Base-by-base conservation (phyloP, 352 stramenopile species). In the Phytophthora megakarya region DNA sequence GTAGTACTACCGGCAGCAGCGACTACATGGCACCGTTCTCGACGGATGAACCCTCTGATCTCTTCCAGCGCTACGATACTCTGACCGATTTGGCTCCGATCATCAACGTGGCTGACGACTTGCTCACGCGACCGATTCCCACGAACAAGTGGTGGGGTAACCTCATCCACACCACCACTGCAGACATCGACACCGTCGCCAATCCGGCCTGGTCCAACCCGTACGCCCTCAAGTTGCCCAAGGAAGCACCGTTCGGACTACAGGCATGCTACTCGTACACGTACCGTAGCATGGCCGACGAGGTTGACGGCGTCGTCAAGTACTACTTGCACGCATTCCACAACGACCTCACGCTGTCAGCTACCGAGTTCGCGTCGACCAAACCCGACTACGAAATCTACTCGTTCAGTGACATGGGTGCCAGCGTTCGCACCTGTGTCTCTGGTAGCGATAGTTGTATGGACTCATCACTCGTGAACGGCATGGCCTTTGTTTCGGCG, bases 71-170 rank as follows among this genome's bases (percentile, higher is more conserved):
- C 42, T 66, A 70, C 38, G 78, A 84, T 13, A 76, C 67, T 5
- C 65, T 91, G 32, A 68, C 63, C n/a, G 76, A 54, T 32, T 45
- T 91, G 26, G 80, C 82, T 7, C 82, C 82, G n/a, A 80, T 88
- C 67, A 72, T 88, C 54, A 89, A 89, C 54, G 70, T 89, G 44
- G 80, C 76, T 21, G 35, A 62, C 22, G 75, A 87, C 2, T 55
- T 88, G 44, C 61, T 91, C 44, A 65, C 62, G 3, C 9, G 70
- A 33, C 62, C 85, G 4, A 72, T 94, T n/a, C 85, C 85, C 49
- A 94, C 83, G 15, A 94, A 94, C 76, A 86, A 89, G 51, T 94
- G 85, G 85, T 94, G 85, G 85, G 83, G 79, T 10, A 94, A 92
- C 66, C 70, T 91, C 45, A 89, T 94, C 54, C 72, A 86, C 69